Percentiles rank a stretch among this genome's conserved stretches.
These are phyloP conservation scores for Didymellaceae sp. DNA, from an alignment of 2,329 filamentous ascomycete genomes.

Conservation along the genomic window DNA sequence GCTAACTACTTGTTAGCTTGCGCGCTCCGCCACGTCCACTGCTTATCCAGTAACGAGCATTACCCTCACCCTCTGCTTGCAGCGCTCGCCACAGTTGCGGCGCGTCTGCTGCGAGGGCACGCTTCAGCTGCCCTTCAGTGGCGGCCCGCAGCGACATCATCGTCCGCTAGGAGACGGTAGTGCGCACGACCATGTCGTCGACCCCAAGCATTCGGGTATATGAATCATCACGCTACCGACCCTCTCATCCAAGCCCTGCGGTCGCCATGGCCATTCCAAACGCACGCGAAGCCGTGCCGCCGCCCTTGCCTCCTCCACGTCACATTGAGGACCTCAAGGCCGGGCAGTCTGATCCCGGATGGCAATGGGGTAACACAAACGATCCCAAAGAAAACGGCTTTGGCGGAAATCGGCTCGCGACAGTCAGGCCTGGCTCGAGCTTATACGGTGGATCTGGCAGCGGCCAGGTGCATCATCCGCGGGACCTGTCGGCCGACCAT, in stretches of 20 bases:
- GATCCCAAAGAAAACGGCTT: conserved; percentile 56
- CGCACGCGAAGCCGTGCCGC: conserved; percentile 62
- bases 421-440: conserved; percentile 57
- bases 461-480: conserved; percentile 26
- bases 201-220: conserved; percentile 52
- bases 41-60: conserved; percentile 27
- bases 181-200: conserved; percentile 43
- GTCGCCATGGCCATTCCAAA: conserved; percentile 69
- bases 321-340: conserved; percentile 63
- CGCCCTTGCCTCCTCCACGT: conserved; percentile 69
- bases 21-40: conserved; percentile 13
- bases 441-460: conserved; percentile 47
- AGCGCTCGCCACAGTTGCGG: conserved; percentile 39
- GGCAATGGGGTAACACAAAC: conserved; percentile 69
- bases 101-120: conserved; percentile 32
- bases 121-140: conserved; percentile 46
- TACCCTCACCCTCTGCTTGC: conserved; percentile 20
- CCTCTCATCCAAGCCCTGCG: conserved; percentile 48
- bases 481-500: conserved; percentile 36
- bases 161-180: conserved; percentile 14
- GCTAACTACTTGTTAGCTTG: conserved; percentile 24
- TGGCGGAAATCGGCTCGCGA: conserved; percentile 52
- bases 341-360: conserved; percentile 66
- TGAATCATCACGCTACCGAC: conserved; percentile 49
- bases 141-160: conserved; percentile 35